Conservation (phyloP, 345 rosid species). For the Salix exigua region DNA sequence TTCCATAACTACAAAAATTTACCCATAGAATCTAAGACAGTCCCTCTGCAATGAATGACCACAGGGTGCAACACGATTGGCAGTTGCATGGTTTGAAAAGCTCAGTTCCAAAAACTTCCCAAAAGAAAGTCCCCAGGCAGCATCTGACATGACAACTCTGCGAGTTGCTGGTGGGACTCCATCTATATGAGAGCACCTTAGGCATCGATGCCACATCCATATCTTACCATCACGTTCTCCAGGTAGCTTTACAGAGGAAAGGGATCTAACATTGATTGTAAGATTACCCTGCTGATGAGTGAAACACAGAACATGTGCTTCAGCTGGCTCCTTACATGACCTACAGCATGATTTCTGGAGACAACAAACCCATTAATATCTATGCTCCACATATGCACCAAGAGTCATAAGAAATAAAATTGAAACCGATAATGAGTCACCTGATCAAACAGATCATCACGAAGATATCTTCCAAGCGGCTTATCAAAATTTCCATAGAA, state of each 20-base stretch:
- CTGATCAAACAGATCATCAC: slow-evolving; percentile 81
- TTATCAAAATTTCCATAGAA: slow-evolving; percentile 93
- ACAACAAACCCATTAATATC: slow-evolving; percentile 15
- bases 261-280: slow-evolving; percentile 75
- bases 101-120: slow-evolving; percentile 97
- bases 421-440: slow-evolving; percentile 28
- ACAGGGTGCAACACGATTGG: slow-evolving; percentile 94
- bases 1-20: slow-evolving; percentile 16
- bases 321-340: slow-evolving; percentile 74
- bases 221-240: slow-evolving; percentile 94
- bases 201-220: slow-evolving; percentile 99
- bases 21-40: slow-evolving; percentile 98
- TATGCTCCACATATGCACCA: background rate
- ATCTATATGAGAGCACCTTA: slow-evolving; percentile 71
- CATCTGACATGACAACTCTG: slow-evolving; percentile 95
- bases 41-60: slow-evolving; percentile 98
- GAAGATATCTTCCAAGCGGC: slow-evolving; percentile 89
- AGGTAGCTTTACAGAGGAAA: slow-evolving; percentile 60
- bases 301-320: slow-evolving; percentile 83
- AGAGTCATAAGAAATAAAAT: background rate
- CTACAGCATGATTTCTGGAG: slow-evolving; percentile 58
- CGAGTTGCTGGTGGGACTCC: slow-evolving; percentile 97
- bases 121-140: slow-evolving; percentile 99
- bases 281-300: slow-evolving; percentile 99
- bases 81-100: slow-evolving; percentile 95